These are phyloP conservation scores for Melampsora occidentalis DNA, from an alignment of 1,284 basidiomycete species.

Conservation along the genomic window DNA sequence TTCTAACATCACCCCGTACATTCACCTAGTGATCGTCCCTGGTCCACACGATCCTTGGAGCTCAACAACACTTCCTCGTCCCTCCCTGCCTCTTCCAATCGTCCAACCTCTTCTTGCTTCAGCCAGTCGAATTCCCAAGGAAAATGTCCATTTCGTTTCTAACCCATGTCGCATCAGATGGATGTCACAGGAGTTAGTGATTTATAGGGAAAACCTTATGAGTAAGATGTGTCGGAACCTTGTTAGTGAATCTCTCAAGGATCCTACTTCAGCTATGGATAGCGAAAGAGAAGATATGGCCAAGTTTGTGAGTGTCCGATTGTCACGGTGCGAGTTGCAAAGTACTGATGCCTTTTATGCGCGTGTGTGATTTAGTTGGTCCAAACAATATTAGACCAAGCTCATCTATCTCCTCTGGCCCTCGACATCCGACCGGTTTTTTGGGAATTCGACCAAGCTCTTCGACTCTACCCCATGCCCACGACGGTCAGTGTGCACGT, in stretches of 20 bases:
- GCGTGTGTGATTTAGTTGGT: constrained; percentile 67
- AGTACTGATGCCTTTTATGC: background rate
- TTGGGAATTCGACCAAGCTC: constrained; percentile 85
- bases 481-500: constrained; percentile 65
- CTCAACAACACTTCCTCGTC: constrained; percentile 35
- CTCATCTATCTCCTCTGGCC: constrained; percentile 60
- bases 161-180: constrained; percentile 95
- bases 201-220: constrained; percentile 92
- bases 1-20: constrained; percentile 21
- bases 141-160: constrained; percentile 72
- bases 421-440: constrained; percentile 79
- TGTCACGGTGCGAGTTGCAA: background rate
- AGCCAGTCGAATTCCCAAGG: constrained; percentile 35
- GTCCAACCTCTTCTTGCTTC: constrained; percentile 31
- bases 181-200: constrained; percentile 91
- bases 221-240: constrained; percentile 87
- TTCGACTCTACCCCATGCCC: constrained; percentile 91
- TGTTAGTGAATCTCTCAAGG: constrained; percentile 55
- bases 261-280: constrained; percentile 47
- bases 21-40: constrained; percentile 33
- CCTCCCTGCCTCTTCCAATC: constrained; percentile 8
- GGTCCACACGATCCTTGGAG: constrained; percentile 39
- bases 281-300: constrained; percentile 48
- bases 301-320: constrained; percentile 49
- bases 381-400: constrained; percentile 86